Evolutionary conservation across 2,329 filamentous ascomycete genomes (phyloP).

Genomic region (Eutypella sp.): DNA sequence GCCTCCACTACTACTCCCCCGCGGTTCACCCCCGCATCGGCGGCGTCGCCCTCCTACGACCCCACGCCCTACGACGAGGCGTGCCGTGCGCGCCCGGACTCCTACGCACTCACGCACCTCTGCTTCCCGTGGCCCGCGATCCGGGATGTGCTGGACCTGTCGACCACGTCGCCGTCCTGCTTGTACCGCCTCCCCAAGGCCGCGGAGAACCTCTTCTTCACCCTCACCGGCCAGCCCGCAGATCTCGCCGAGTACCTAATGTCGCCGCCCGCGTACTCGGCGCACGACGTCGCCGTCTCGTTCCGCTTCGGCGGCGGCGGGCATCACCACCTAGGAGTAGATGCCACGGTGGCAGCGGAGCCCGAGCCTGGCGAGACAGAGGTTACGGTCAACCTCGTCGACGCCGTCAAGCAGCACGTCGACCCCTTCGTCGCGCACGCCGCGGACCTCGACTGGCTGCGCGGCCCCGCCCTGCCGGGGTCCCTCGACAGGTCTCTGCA

Average conservation of each 20-base stretch:
- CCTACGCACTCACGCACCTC: slow-evolving; percentile 1
- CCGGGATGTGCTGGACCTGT: slow-evolving; percentile 4
- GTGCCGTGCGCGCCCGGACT: slow-evolving; percentile 2
- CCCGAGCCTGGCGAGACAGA: not conserved
- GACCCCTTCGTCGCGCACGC: slow-evolving; percentile 1
- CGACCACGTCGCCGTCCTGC: not conserved
- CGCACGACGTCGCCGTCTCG: not conserved
- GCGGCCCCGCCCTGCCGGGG: not conserved
- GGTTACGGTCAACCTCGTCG: not conserved
- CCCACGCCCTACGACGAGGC: slow-evolving; percentile 1
- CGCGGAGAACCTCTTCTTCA: slow-evolving; percentile 4
- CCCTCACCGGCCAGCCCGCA: slow-evolving; percentile 2
- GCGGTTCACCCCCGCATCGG: not conserved
- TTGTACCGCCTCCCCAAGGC: slow-evolving; percentile 4
- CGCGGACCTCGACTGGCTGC: not conserved
- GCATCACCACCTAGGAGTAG: no score
- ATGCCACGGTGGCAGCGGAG: not conserved
- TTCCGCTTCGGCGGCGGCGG: no score
- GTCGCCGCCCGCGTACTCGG: slow-evolving; percentile 4
- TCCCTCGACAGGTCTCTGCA: not conserved
- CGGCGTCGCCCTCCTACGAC: not conserved
- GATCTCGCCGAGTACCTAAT: slow-evolving; percentile 4
- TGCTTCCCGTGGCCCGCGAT: slow-evolving; percentile 7
- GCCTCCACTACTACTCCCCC: not conserved
- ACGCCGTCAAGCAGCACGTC: slow-evolving; percentile 1